These are phyloP conservation scores for Dactylellina parvicollis DNA, from an alignment of 2,329 filamentous ascomycete genomes.

Conservation along the genomic window DNA sequence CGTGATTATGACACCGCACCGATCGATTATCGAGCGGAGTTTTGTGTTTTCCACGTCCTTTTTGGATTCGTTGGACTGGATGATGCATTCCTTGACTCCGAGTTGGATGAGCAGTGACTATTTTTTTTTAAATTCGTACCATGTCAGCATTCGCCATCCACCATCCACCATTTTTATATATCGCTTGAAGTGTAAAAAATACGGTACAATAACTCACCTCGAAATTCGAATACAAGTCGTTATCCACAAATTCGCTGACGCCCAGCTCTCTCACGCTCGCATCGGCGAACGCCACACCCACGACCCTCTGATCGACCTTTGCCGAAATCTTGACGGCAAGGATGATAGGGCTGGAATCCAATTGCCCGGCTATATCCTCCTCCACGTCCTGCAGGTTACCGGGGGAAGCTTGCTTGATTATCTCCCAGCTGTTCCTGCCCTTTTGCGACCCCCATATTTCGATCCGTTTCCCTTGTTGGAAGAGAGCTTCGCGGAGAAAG, in stretches of 20 bases:
- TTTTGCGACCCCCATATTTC: conserved; percentile 85
- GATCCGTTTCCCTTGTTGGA: conserved; percentile 86
- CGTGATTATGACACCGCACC: conserved; percentile 87
- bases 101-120: conserved; percentile 86
- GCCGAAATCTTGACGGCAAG: conserved; percentile 91
- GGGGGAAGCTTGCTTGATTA: conserved; percentile 89
- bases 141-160: background rate
- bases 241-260: conserved; percentile 98
- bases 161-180: background rate
- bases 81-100: conserved; percentile 89
- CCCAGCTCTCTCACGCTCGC: conserved; percentile 94
- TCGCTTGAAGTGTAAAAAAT: background rate
- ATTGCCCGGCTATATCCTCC: conserved; percentile 86
- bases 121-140: conserved; percentile 15
- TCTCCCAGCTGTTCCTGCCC: conserved; percentile 88
- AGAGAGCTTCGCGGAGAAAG: conserved; percentile 92
- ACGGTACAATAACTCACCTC: conserved; percentile 67
- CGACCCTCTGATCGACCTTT: conserved; percentile 85
- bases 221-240: conserved; percentile 97
- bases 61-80: conserved; percentile 79
- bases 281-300: conserved; percentile 97
- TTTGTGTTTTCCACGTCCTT: conserved; percentile 92
- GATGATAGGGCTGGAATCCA: conserved; percentile 92
- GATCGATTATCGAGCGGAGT: conserved; percentile 86
- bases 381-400: conserved; percentile 97